Conservation (phyloP, 495 filamentous ascomycete genomes). For the Penicilliopsis zonata region DNA sequence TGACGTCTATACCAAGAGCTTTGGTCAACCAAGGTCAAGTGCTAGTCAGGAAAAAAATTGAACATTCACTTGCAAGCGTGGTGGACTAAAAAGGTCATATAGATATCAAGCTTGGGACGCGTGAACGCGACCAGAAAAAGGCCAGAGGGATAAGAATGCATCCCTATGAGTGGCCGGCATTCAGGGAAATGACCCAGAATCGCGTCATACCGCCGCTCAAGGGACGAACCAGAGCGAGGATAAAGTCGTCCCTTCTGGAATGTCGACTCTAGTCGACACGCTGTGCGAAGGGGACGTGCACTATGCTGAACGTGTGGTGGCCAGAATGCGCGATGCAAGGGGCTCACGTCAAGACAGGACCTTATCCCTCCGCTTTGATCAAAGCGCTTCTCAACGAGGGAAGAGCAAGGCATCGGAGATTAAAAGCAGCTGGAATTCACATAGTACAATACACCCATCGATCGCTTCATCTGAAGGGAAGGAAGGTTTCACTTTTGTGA, state of each 20-base stretch:
- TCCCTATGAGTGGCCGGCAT: conserved; percentile 1
- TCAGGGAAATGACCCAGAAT: no score
- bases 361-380: no score
- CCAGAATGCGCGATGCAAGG: neutral
- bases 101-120: neutral
- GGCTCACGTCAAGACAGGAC: no score
- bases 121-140: conserved; percentile 1
- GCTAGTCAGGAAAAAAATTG: neutral
- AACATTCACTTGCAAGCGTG: neutral
- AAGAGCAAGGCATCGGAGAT: neutral
- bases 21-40: no score
- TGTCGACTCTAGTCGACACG: neutral
- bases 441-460: no score
- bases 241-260: neutral
- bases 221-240: no score
- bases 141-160: conserved; percentile 4
- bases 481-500: no score
- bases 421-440: neutral
- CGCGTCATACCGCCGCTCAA: no score
- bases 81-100: conserved; percentile 1
- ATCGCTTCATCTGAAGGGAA: no score
- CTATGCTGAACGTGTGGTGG: neutral
- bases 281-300: neutral
- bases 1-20: no score
- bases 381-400: no score